phyloP scores from a whole-genome alignment of 768 basidiomycete genomes.

The Boletellus emodensis region DNA sequence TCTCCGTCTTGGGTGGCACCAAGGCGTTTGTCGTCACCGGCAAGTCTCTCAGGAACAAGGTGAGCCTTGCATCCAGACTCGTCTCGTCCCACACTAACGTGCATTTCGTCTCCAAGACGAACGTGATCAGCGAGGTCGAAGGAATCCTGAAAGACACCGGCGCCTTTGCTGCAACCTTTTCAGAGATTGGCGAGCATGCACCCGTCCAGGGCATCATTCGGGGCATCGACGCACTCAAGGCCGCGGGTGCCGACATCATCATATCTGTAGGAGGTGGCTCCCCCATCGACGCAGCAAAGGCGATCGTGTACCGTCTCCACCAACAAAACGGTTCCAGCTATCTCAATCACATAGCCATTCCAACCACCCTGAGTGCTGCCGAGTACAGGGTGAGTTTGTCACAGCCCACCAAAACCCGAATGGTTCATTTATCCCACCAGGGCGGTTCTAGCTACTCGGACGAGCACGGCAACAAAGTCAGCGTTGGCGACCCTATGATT shows the following conservation, averaged over 20 bases:
- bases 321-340: slow-evolving; percentile 50
- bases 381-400: slow-evolving; percentile 56
- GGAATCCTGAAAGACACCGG: slow-evolving; percentile 50
- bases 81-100: slow-evolving; percentile 8
- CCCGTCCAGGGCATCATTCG: slow-evolving; percentile 63
- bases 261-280: slow-evolving; percentile 79
- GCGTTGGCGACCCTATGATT: slow-evolving; percentile 50
- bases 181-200: slow-evolving; percentile 68
- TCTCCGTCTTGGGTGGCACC: slow-evolving; percentile 49
- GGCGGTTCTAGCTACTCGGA: slow-evolving; percentile 67
- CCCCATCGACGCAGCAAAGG: slow-evolving; percentile 75
- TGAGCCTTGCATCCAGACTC: slow-evolving; percentile 3
- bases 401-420: not conserved
- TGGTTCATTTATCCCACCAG: slow-evolving; percentile 31
- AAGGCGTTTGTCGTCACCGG: slow-evolving; percentile 74
- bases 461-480: slow-evolving; percentile 61
- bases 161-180: slow-evolving; percentile 67
- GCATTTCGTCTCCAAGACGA: slow-evolving; percentile 17
- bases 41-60: slow-evolving; percentile 63
- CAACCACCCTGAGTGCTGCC: slow-evolving; percentile 77
- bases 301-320: slow-evolving; percentile 61
- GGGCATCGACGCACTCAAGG: slow-evolving; percentile 52
- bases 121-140: slow-evolving; percentile 23
- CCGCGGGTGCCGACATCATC: slow-evolving; percentile 60
- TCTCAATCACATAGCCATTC: slow-evolving; percentile 69